These are phyloP conservation scores for Phanerochaete carnosa DNA, from an alignment of 768 basidiomycete genomes.

Conservation along the genomic window DNA sequence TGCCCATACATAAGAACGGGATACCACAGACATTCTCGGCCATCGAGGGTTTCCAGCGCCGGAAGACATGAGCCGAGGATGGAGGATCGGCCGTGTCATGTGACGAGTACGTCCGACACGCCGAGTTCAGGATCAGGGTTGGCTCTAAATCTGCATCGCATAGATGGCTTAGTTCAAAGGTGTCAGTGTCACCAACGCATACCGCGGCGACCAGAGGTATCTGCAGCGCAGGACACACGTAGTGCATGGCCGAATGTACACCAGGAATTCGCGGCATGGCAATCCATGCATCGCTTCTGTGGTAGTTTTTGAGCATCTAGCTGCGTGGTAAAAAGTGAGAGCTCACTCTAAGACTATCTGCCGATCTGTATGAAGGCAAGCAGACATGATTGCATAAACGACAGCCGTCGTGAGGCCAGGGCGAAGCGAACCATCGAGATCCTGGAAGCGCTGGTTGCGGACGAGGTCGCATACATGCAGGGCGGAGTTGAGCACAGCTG, in stretches of 20 bases:
- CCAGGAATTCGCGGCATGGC: not conserved
- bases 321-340: not conserved
- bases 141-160: not conserved
- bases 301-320: not conserved
- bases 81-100: not conserved
- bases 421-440: not conserved
- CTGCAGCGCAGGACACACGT: not conserved
- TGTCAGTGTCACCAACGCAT: not conserved
- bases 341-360: not conserved
- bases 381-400: not conserved
- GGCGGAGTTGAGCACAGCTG: not conserved
- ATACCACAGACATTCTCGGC: not conserved
- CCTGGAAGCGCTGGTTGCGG: not conserved
- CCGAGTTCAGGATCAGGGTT: not conserved
- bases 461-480: not conserved
- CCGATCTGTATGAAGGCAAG: not conserved
- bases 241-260: not conserved
- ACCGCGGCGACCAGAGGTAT: not conserved
- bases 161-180: not conserved
- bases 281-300: not conserved
- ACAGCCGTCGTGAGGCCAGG: not conserved
- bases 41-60: not conserved
- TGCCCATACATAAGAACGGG: not conserved
- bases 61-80: not conserved
- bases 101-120: not conserved